phyloP scores from a whole-genome alignment of 2,329 filamentous ascomycete genomes.

The Rhinocladiella mackenziei region DNA sequence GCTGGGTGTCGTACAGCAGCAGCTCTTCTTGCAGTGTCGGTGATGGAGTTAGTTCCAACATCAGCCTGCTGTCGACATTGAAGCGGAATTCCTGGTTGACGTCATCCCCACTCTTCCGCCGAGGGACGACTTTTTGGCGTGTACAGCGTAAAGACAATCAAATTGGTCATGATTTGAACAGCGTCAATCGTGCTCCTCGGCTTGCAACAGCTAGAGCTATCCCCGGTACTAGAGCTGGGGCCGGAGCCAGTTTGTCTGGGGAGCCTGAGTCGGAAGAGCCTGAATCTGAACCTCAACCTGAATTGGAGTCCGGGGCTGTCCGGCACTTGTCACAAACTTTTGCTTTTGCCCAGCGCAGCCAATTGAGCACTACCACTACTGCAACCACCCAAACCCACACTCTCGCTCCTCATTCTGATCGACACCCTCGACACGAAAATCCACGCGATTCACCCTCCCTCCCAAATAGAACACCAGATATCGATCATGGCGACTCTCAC shows the following conservation, averaged over 20 bases:
- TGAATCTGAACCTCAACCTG: not conserved
- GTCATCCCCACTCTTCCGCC: constrained; percentile 17
- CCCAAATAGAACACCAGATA: constrained; percentile 1
- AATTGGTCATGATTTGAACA: not conserved
- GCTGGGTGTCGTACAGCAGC: constrained; percentile 21
- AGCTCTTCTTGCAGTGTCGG: constrained; percentile 7
- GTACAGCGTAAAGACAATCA: no score
- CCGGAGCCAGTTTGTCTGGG: no score
- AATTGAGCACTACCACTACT: constrained; percentile 6
- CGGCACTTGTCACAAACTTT: constrained; percentile 2
- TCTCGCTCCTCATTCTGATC: constrained; percentile 3
- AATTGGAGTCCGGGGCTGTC: no score
- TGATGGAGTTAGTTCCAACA: not conserved
- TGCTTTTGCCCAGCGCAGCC: constrained; percentile 5
- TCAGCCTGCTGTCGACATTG: constrained; percentile 9
- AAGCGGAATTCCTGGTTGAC: constrained; percentile 15
- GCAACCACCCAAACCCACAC: constrained; percentile 5
- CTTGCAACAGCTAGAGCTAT: constrained; percentile 1
- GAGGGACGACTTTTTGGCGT: not conserved
- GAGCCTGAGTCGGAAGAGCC: not conserved
- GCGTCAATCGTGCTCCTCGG: constrained; percentile 1
- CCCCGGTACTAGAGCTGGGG: no score
- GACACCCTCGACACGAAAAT: constrained; percentile 3
- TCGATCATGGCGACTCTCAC: constrained; percentile 12
- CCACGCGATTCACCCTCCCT: constrained; percentile 3